Base-by-base conservation (phyloP, 2,329 filamentous ascomycete species). In the Monilinia laxa region DNA sequence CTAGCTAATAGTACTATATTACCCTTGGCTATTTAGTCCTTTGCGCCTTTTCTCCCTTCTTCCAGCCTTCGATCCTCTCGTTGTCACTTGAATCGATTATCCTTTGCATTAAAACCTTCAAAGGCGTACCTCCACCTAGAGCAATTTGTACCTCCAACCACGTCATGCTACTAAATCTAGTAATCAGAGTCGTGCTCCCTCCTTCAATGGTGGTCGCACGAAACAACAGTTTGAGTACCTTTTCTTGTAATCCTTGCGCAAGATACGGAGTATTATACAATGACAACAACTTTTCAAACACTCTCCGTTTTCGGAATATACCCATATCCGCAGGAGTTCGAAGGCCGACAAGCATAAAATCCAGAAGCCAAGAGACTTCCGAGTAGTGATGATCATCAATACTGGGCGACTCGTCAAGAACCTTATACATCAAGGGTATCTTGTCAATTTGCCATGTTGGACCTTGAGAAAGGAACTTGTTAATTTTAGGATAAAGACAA, bases 401-500 rank as follows among this genome's bases (percentile, higher is more conserved):
- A 31, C 86, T 87, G 0, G 92, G 90, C 68, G 88, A 84, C 63
- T 87, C 84, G 67, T 86, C 82, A 14, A 89, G 79, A 62, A 89
- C 81, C 69, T 85, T 83, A 71, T 85, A 82, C 31, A 87, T 86
- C n/a, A 94, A 82, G 10, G 95, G 84, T 31, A 95, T 85, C 74
- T 87, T 88, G 68, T 91, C 86, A 23, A 88, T 75, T 16, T 88
- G 83, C 94, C 94, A 98, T 31, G 83, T 78, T 0, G 94, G 93
- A 0, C 87, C 85, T 62, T 87, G 87, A 28, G 91, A 91, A 47
- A 98, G 84, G 76, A 93, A 97, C 7, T 84, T 82, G 80, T 96
- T 97, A 78, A 95, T 81, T 76, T 97, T 97, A 67, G 87, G 86
- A 76, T 97, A 98, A 49, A 97, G 84, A 68, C 86, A 86, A 75